A percentile compares a stretch with the other conserved stretches of the same genome.
Evolutionary conservation across 352 stramenopile genomes (phyloP).

Genomic region (Salisapilia sapeloensis): DNA sequence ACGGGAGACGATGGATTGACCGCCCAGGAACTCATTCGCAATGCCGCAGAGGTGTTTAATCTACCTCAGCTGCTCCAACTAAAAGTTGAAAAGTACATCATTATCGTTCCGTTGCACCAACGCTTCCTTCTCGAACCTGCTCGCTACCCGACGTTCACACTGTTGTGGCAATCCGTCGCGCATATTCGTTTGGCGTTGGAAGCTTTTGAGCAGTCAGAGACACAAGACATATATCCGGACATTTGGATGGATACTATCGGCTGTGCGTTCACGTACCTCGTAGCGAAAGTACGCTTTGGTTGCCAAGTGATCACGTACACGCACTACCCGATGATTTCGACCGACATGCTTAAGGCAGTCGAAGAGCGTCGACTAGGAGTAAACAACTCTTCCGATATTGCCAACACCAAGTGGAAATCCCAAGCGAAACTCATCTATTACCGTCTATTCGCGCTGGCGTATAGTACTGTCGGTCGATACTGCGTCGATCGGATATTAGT

Average conservation of each 20-base stretch:
- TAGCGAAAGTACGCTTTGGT: slow-evolving; percentile 75
- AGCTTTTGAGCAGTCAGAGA: slow-evolving; percentile 47
- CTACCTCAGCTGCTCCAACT: slow-evolving; percentile 48
- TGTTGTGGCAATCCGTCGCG: slow-evolving; percentile 92
- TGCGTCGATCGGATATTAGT: slow-evolving; percentile 87
- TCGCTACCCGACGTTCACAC: slow-evolving; percentile 83
- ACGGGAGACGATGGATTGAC: slow-evolving; percentile 57
- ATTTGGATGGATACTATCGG: slow-evolving; percentile 97
- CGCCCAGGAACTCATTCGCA: slow-evolving; percentile 44
- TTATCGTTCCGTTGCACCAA: slow-evolving; percentile 56
- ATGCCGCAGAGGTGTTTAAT: slow-evolving; percentile 74
- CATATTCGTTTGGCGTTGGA: slow-evolving; percentile 84
- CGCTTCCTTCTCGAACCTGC: slow-evolving; percentile 56
- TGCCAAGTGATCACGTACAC: slow-evolving; percentile 91
- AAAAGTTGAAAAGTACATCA: slow-evolving; percentile 27
- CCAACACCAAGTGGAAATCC: slow-evolving; percentile 61
- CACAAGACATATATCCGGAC: slow-evolving; percentile 39
- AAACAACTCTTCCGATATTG: slow-evolving; percentile 87
- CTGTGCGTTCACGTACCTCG: slow-evolving; percentile 92
- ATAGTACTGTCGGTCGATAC: slow-evolving; percentile 78
- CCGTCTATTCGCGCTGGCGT: slow-evolving; percentile 84
- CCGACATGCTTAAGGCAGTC: slow-evolving; percentile 95
- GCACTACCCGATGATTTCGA: slow-evolving; percentile 99
- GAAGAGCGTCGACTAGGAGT: slow-evolving; percentile 81
- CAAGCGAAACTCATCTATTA: slow-evolving; percentile 94